These are phyloP conservation scores for Pseudoscleropodium purum DNA, from an alignment of 225 moss, liverwort and hornwort genomes.

Conservation along the genomic window DNA sequence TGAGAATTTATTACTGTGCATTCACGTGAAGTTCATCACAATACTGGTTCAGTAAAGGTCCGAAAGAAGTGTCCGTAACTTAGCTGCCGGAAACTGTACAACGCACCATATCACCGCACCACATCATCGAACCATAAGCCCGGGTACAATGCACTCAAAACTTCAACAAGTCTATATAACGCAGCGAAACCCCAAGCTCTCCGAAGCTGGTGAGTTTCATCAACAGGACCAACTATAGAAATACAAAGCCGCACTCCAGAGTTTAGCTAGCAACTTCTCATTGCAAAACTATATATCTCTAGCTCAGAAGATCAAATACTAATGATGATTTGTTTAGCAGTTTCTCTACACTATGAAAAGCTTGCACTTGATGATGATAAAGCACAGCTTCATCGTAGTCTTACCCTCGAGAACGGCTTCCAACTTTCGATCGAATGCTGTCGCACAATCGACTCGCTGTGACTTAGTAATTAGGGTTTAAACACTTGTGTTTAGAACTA, in stretches of 20 bases:
- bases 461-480: constrained; percentile 10
- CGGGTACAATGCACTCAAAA: neutral
- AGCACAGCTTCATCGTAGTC: constrained; percentile 13
- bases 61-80: neutral
- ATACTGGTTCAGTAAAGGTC: neutral
- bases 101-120: neutral
- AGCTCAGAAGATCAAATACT: neutral
- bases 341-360: constrained; percentile 3
- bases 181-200: neutral
- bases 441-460: constrained; percentile 7
- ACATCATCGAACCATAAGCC: constrained; percentile 1
- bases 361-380: constrained; percentile 9
- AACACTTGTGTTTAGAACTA: constrained; percentile 6
- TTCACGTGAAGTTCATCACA: neutral
- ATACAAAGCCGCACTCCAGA: constrained; percentile 14
- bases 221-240: neutral
- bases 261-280: constrained; percentile 7
- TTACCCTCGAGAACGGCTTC: constrained; percentile 27
- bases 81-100: neutral
- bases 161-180: neutral
- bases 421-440: constrained; percentile 20
- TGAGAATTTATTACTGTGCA: neutral
- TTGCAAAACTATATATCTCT: neutral
- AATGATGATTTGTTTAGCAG: neutral
- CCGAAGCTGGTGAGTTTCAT: neutral